Conservation (phyloP, 164 flowering plant species). For the Piper betle region DNA sequence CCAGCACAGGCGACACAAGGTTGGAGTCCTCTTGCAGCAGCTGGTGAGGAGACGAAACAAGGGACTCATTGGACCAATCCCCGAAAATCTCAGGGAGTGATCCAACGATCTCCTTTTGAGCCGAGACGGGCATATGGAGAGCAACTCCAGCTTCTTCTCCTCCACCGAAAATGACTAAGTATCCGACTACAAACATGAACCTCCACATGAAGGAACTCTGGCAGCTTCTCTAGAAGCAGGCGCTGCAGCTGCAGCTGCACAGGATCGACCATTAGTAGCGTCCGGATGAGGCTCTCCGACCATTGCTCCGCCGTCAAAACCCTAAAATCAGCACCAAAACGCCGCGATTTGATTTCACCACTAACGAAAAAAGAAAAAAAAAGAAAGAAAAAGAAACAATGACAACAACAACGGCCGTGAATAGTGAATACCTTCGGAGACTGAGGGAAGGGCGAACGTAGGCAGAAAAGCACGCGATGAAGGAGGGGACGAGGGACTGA, state of each 20-base stretch:
- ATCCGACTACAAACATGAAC: constrained; percentile 66
- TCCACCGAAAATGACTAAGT: constrained; percentile 67
- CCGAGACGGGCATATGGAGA: constrained; percentile 52
- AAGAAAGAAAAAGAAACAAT: not conserved
- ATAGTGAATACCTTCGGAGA: constrained; percentile 28
- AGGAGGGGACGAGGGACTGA: constrained; percentile 27
- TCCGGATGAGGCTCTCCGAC: constrained; percentile 38
- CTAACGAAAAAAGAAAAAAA: constrained; percentile 25
- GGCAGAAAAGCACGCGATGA: constrained; percentile 45
- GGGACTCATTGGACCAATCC: constrained; percentile 33
- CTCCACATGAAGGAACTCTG: constrained; percentile 46
- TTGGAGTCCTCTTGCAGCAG: constrained; percentile 72
- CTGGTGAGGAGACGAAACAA: constrained; percentile 40
- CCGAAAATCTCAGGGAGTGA: constrained; percentile 82
- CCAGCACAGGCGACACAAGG: constrained; percentile 61
- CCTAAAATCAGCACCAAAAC: not conserved
- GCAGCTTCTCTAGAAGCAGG: constrained; percentile 69
- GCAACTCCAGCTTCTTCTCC: constrained; percentile 54
- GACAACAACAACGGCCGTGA: not conserved
- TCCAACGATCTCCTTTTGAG: constrained; percentile 81
- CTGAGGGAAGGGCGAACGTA: constrained; percentile 30
- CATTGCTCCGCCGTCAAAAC: constrained; percentile 8
- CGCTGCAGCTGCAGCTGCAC: constrained; percentile 53
- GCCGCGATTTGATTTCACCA: too few species aligned
- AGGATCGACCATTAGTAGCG: constrained; percentile 48